Evolutionary conservation across 2,329 filamentous ascomycete species (phyloP).

Genomic region (Alternaria burnsii): DNA sequence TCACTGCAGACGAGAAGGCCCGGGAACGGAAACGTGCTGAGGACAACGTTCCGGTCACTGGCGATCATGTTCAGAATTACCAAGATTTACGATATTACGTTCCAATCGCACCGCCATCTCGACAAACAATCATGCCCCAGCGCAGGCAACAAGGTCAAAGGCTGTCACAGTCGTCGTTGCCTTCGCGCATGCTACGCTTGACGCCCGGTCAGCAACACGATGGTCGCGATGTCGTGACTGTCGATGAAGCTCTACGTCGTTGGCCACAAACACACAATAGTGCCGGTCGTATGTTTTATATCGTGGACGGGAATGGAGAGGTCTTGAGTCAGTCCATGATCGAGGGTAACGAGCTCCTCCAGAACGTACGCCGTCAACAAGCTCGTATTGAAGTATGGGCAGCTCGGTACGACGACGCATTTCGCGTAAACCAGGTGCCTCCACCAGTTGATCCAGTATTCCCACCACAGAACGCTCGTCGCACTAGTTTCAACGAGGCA

Average conservation of each 20-base stretch:
- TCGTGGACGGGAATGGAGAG: neutral
- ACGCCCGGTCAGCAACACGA: neutral
- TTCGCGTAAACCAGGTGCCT: neutral
- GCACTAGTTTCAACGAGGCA: neutral
- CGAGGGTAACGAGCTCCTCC: neutral
- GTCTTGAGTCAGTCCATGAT: neutral
- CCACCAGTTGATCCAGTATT: neutral
- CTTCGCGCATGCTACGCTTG: neutral
- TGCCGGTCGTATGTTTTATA: conserved; percentile 1
- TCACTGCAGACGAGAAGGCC: neutral
- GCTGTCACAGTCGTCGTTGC: neutral
- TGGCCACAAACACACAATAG: neutral
- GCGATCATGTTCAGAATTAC: neutral
- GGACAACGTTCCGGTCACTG: neutral
- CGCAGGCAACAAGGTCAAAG: neutral
- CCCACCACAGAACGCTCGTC: neutral
- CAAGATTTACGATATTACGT: neutral
- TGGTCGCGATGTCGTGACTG: conserved; percentile 1
- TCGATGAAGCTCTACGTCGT: neutral
- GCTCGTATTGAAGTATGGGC: neutral
- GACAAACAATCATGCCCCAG: neutral
- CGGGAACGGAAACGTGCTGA: neutral
- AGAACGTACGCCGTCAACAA: neutral
- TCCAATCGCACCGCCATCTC: neutral
- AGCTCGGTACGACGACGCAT: neutral